Percentiles rank a stretch among this genome's conserved stretches.
These are phyloP conservation scores for Xylariaceae sp. DNA, from an alignment of 2,329 filamentous ascomycete genomes.

Conservation along the genomic window DNA sequence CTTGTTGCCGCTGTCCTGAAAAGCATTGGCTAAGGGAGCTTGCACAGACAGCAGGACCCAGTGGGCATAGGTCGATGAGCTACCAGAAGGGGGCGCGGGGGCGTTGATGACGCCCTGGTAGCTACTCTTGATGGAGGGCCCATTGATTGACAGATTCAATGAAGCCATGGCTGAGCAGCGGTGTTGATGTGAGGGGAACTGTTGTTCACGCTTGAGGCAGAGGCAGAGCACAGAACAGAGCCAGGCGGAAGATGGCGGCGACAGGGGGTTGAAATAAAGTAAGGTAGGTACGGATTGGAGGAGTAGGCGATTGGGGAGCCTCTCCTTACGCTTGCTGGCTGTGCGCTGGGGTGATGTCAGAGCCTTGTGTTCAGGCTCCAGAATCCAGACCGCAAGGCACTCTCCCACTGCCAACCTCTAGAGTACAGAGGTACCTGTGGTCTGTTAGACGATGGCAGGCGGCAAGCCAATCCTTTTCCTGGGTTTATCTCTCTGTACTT, in stretches of 20 bases:
- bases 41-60: conserved; percentile 95
- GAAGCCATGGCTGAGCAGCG: conserved; percentile 61
- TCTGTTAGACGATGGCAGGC: too few relatives aligned
- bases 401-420: too few relatives aligned
- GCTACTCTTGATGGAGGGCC: conserved; percentile 81
- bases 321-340: background rate
- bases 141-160: conserved; percentile 75
- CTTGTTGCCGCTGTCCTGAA: conserved; percentile 81
- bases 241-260: conserved; percentile 9
- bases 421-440: too few relatives aligned
- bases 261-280: background rate
- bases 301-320: conserved; percentile 11
- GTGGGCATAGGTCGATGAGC: conserved; percentile 80
- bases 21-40: conserved; percentile 87
- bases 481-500: background rate
- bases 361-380: conserved; percentile 19
- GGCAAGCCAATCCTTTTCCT: too few relatives aligned
- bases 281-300: conserved; percentile 1
- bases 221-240: conserved; percentile 2
- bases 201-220: conserved; percentile 7
- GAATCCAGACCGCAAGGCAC: background rate
- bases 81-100: conserved; percentile 45
- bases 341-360: conserved; percentile 32
- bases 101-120: conserved; percentile 60
- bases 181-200: conserved; percentile 11